Base-by-base conservation (phyloP, 2,329 filamentous ascomycete species). In the Penicillium paneum region DNA sequence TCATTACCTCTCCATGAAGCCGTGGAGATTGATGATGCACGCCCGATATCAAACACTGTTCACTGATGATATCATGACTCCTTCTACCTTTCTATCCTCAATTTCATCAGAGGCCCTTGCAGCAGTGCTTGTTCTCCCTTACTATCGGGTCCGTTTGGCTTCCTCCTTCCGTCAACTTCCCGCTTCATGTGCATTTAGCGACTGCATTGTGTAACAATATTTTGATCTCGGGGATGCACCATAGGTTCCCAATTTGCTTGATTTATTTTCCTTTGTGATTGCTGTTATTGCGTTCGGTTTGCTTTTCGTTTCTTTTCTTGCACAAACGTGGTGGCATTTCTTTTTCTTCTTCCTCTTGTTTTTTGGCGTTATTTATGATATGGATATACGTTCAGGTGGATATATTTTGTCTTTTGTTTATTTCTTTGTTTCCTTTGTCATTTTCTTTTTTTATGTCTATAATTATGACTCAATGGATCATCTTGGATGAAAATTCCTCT, bases 151-250 rank as follows among this genome's bases (percentile, higher is more conserved):
- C 17, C 28, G 21, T 32, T 47, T 42, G 41, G 44, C 32, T 47
- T 52, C 32, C 28, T 49, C 54, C 56, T 58, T 55, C 56, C 32
- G 48, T 52, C 34, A 45, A 56, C 47, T 49, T 49, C 45, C 55
- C 58, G 54, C 52, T 46, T 52, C 59, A 55, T 65, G 53, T 59
- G 58, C 45, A 52, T 62, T 67, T 68, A 69, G 69, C 67, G 60
- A 62, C 60, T 59, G 60, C 67, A 61, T 64, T 67, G 63, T 54
- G 32, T 65, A 64, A 62, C 54, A 64, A 52, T 63, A 62, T 59
- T 57, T 61, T 52, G 47, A 57, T 39, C 28, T 42, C 34, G 55
- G 41, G 46, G 56, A 34, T 38, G 54, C 32, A 59, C 38, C 32
- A 29, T 19, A 49, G 36, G 39, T 48, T 11, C 40, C 21, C 51